These are phyloP conservation scores for Spergularia bocconei DNA, from an alignment of 148 eudicot species.

Conservation along the genomic window DNA sequence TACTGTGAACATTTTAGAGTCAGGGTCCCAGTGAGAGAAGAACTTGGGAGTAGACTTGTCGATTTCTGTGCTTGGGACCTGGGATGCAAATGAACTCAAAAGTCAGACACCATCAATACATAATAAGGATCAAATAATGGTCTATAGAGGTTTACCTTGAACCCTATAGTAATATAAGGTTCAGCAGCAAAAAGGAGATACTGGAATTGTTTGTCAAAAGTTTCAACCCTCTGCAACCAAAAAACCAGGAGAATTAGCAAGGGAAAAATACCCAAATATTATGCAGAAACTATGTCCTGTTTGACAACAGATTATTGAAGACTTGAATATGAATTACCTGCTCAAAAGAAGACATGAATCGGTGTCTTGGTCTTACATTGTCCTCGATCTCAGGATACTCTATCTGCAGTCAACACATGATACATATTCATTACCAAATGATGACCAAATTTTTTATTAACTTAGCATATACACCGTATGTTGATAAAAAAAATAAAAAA, in stretches of 20 bases:
- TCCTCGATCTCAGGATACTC: slow-evolving; percentile 97
- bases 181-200: slow-evolving; percentile 94
- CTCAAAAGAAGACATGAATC: slow-evolving; percentile 96
- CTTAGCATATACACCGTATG: neutral
- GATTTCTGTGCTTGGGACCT: slow-evolving; percentile 98
- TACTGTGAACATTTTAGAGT: slow-evolving; percentile 96
- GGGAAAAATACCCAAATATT: neutral
- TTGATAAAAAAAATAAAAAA: too few species aligned
- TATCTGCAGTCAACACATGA: slow-evolving; percentile 46
- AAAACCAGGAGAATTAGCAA: neutral
- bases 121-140: neutral
- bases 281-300: too few species aligned
- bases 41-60: slow-evolving; percentile 96
- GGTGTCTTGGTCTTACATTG: slow-evolving; percentile 82
- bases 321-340: slow-evolving; percentile 45
- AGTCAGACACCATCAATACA: neutral
- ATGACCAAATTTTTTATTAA: neutral
- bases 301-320: too few species aligned
- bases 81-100: slow-evolving; percentile 17
- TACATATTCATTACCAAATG: neutral
- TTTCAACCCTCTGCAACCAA: slow-evolving; percentile 62
- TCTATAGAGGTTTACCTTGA: slow-evolving; percentile 52
- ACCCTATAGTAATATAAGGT: slow-evolving; percentile 85
- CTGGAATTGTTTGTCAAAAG: slow-evolving; percentile 81
- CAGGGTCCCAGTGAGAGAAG: slow-evolving; percentile 99